phyloP scores from a whole-genome alignment of 2,329 filamentous ascomycete species.

The Pestalotiopsis fici region DNA sequence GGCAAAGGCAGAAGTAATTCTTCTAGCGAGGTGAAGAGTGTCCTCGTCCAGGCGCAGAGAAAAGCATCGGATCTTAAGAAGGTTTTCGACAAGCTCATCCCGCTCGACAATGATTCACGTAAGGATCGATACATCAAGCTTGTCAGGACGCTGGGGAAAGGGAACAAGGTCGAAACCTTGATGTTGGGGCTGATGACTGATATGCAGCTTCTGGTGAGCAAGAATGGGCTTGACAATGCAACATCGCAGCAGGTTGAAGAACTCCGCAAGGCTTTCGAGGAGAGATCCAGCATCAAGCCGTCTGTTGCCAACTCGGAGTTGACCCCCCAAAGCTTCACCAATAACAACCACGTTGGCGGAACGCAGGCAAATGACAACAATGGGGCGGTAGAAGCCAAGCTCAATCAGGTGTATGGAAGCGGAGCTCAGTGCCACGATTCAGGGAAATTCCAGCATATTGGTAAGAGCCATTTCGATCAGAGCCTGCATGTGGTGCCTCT shows the following conservation, averaged over 20 bases:
- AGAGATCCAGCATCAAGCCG: neutral
- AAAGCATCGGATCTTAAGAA: neutral
- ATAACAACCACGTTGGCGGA: neutral
- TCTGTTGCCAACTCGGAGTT: neutral
- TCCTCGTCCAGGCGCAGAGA: neutral
- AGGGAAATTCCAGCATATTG: neutral
- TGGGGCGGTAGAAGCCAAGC: neutral
- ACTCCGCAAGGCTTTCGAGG: neutral
- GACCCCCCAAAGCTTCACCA: neutral
- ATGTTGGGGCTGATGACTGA: neutral
- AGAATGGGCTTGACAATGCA: neutral
- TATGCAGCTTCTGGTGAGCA: neutral
- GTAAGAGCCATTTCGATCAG: neutral
- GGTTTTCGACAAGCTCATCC: neutral
- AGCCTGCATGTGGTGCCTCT: neutral
- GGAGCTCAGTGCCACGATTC: neutral
- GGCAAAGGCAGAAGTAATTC: neutral
- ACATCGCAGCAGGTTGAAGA: neutral
- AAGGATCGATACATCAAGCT: neutral
- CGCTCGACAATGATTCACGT: neutral
- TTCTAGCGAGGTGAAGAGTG: neutral
- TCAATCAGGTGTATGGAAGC: neutral
- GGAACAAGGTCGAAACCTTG: neutral
- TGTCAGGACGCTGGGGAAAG: neutral
- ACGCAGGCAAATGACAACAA: neutral